phyloP scores from a whole-genome alignment of 306 rosid species.

The barrel medic (Medicago truncatula) region DNA sequence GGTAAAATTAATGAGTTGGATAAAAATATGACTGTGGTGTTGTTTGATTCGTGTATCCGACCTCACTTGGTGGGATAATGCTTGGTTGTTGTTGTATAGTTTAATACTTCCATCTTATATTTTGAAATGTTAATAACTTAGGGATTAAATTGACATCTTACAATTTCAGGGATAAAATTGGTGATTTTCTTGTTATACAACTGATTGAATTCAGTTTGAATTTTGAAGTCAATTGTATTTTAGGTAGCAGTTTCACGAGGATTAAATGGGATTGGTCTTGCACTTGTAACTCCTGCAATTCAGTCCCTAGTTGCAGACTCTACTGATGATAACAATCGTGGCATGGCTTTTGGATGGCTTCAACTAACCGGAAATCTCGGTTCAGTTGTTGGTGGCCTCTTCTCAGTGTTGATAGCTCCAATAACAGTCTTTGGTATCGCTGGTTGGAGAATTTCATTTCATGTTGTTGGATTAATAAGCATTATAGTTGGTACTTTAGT shows the following conservation, averaged over 20 bases:
- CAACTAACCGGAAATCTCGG: slow-evolving; percentile 87
- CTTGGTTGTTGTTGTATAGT: not conserved
- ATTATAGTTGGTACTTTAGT: slow-evolving; percentile 71
- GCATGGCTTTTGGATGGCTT: slow-evolving; percentile 96
- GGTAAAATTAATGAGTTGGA: too few species aligned
- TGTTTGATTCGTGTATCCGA: too few species aligned
- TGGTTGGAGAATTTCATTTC: slow-evolving; percentile 96
- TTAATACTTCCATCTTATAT: not conserved
- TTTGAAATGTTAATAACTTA: not conserved
- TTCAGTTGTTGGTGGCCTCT: slow-evolving; percentile 81
- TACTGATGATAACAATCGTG: slow-evolving; percentile 82
- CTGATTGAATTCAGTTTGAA: slow-evolving; percentile 53
- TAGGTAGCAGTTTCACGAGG: slow-evolving; percentile 94
- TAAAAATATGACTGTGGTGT: too few species aligned
- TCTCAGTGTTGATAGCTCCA: slow-evolving; percentile 81
- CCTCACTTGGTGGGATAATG: too few species aligned
- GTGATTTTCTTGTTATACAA: slow-evolving; percentile 28
- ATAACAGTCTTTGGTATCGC: slow-evolving; percentile 76
- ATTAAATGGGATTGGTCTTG: slow-evolving; percentile 94
- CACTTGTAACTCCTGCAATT: slow-evolving; percentile 88
- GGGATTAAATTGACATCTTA: not conserved
- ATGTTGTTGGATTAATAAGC: slow-evolving; percentile 81
- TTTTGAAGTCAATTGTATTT: slow-evolving; percentile 51
- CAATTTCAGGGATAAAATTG: not conserved
- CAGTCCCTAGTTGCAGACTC: slow-evolving; percentile 97